These are phyloP conservation scores for Daldinia loculata DNA, from an alignment of 495 filamentous ascomycete species.

Conservation along the genomic window DNA sequence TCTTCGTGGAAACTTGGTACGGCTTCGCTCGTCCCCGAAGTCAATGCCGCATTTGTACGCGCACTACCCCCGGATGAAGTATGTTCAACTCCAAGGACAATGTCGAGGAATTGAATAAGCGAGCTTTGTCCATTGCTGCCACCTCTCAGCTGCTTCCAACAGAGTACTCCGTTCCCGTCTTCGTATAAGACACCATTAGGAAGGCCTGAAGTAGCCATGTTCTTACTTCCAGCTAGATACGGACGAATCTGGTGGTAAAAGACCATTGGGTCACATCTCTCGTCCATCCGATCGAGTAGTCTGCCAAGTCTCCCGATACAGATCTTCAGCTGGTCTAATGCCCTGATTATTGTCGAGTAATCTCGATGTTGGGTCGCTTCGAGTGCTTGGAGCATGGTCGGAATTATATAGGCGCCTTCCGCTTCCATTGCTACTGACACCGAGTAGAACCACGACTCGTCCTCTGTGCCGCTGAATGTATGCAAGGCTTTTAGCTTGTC, in stretches of 20 bases:
- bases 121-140: conserved; percentile 97
- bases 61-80: conserved; percentile 75
- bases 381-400: conserved; percentile 81
- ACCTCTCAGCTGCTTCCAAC: conserved; percentile 81
- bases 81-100: conserved; percentile 87
- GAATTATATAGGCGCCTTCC: conserved; percentile 80
- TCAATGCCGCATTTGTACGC: conserved; percentile 54
- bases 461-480: conserved; percentile 89
- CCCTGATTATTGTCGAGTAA: conserved; percentile 65
- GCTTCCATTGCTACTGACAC: conserved; percentile 94
- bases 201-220: conserved; percentile 90
- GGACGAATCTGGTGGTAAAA: conserved; percentile 95
- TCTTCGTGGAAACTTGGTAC: conserved; percentile 90
- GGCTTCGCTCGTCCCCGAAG: conserved; percentile 72
- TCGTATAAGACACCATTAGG: conserved; percentile 89
- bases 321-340: conserved; percentile 70
- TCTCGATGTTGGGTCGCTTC: conserved; percentile 68
- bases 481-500: conserved; percentile 78
- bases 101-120: conserved; percentile 92
- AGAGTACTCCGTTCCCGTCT: conserved; percentile 67
- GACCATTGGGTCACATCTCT: conserved; percentile 87
- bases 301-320: conserved; percentile 74
- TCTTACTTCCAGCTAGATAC: conserved; percentile 93
- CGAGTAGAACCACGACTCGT: conserved; percentile 98
- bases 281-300: conserved; percentile 83